Evolutionary conservation across 805 yeast species (phyloP).

Genomic region (Pichia cephalocereana): DNA sequence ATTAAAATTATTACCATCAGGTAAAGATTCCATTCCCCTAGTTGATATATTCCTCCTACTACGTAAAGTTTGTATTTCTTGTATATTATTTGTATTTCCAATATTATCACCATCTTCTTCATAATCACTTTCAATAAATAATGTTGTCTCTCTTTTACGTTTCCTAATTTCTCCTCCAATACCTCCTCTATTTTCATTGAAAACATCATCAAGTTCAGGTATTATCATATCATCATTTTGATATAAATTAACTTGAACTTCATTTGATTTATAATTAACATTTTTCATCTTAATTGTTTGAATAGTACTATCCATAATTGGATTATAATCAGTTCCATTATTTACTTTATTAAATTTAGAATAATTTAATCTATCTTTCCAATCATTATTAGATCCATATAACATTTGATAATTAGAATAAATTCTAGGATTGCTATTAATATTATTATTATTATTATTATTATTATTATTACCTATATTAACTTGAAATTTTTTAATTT

Average conservation of each 20-base stretch:
- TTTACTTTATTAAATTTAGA: slow-evolving; percentile 12
- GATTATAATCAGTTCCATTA: slow-evolving; percentile 7
- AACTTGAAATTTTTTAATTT: slow-evolving; percentile 10
- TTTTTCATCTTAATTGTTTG: slow-evolving; percentile 13
- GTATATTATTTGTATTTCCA: neutral
- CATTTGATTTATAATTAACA: slow-evolving; percentile 11
- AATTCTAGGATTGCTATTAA: neutral
- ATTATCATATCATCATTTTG: slow-evolving; percentile 9
- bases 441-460: neutral
- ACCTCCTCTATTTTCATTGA: too few species aligned
- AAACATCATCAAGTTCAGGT: slow-evolving; percentile 2
- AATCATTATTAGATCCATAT: slow-evolving; percentile 7
- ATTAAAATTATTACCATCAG: neutral
- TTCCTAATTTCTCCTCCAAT: neutral
- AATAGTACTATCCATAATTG: slow-evolving; percentile 15
- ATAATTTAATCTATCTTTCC: slow-evolving; percentile 14
- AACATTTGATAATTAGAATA: neutral
- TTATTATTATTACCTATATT: neutral
- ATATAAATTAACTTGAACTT: slow-evolving; percentile 2
- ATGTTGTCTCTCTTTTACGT: slow-evolving; percentile 1
- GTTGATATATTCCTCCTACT: neutral
- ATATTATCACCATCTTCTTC: slow-evolving; percentile 1
- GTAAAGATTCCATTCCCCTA: neutral
- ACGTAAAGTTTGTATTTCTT: too few species aligned
- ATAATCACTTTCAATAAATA: slow-evolving; percentile 10